A percentile compares a stretch with the other conserved stretches of the same genome.
phyloP scores from a whole-genome alignment of 345 rosid genomes.

The Isatis tinctoria region DNA sequence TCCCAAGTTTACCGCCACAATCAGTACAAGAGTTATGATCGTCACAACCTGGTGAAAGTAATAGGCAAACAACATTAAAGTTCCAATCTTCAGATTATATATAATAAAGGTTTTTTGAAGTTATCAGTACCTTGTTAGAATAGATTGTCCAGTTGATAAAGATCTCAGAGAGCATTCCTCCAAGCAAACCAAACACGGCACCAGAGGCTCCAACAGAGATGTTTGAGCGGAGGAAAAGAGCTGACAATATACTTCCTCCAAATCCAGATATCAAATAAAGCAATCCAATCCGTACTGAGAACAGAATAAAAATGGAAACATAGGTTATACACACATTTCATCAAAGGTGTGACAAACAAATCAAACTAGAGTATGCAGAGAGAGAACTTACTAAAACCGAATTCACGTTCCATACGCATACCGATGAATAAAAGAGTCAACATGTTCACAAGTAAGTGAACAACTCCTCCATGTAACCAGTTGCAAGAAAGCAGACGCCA shows the following conservation, averaged over 20 bases:
- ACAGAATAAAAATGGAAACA: background rate
- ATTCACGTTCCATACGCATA: constrained; percentile 84
- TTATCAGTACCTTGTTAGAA: constrained; percentile 62
- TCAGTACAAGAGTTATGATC: constrained; percentile 57
- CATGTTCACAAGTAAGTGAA: constrained; percentile 86
- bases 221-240: constrained; percentile 68
- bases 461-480: constrained; percentile 91
- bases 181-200: constrained; percentile 91
- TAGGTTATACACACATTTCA: background rate
- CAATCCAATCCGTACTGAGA: constrained; percentile 69
- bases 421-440: constrained; percentile 79
- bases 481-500: constrained; percentile 87
- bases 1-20: constrained; percentile 75
- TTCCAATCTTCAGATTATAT: background rate
- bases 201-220: constrained; percentile 99
- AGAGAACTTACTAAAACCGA: constrained; percentile 69
- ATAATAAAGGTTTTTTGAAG: background rate
- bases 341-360: background rate
- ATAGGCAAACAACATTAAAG: constrained; percentile 9
- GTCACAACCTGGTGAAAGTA: constrained; percentile 53
- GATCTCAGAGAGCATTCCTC: constrained; percentile 96
- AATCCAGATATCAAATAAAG: constrained; percentile 83
- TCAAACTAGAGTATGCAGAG: background rate
- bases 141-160: constrained; percentile 95
- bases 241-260: constrained; percentile 94